These are phyloP conservation scores for Pseudogymnoascus pannorum DNA, from an alignment of 2,329 filamentous ascomycete species.

Conservation along the genomic window DNA sequence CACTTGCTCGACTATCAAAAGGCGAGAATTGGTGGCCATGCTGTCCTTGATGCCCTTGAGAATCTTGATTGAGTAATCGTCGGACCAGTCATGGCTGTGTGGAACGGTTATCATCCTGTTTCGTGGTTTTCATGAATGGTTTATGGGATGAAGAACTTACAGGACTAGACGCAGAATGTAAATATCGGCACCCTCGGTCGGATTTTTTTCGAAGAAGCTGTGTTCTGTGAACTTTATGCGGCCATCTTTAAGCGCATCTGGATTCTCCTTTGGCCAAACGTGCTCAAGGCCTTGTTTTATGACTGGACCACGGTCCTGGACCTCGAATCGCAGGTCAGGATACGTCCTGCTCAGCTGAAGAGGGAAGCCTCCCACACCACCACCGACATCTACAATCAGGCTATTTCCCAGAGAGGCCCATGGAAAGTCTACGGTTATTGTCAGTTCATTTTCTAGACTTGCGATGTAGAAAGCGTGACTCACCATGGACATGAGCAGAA, in stretches of 20 bases:
- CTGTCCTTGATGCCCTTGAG: slow-evolving; percentile 11
- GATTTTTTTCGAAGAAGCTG: slow-evolving; percentile 26
- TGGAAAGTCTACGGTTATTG: slow-evolving; percentile 21
- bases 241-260: slow-evolving; percentile 17
- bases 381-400: slow-evolving; percentile 26
- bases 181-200: slow-evolving; percentile 23
- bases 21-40: slow-evolving; percentile 16
- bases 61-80: slow-evolving; percentile 21
- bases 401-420: slow-evolving; percentile 22
- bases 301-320: slow-evolving; percentile 31
- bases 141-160: slow-evolving; percentile 10
- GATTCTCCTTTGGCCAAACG: slow-evolving; percentile 28
- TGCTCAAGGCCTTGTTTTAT: slow-evolving; percentile 22
- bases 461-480: not conserved
- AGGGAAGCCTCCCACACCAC: slow-evolving; percentile 29
- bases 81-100: slow-evolving; percentile 23
- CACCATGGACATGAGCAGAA: slow-evolving; percentile 25
- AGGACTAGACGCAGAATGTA: slow-evolving; percentile 22
- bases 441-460: not conserved
- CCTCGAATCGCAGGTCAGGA: slow-evolving; percentile 29
- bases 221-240: slow-evolving; percentile 21
- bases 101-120: not conserved
- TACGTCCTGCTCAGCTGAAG: slow-evolving; percentile 30
- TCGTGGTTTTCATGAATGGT: too few relatives aligned
- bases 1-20: slow-evolving; percentile 27